Evolutionary conservation across 768 basidiomycete species (phyloP).

Genomic region (Rhodosporidiobolus odoratus): DNA sequence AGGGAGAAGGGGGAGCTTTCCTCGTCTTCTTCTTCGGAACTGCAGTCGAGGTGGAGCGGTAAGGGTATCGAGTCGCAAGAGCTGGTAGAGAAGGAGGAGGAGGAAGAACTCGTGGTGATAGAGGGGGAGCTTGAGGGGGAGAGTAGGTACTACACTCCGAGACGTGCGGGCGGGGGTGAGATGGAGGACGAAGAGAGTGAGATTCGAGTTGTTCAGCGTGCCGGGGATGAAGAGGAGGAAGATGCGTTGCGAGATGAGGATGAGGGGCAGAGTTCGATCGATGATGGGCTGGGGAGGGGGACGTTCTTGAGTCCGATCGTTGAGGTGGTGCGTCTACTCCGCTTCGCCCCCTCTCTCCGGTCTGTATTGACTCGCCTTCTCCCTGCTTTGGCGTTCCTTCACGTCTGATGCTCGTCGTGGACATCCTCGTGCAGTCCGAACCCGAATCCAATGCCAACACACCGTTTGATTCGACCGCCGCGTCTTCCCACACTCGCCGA

Average conservation of each 20-base stretch:
- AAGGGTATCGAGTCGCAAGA: no score
- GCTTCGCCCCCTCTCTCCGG: not conserved
- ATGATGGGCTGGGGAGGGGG: not conserved
- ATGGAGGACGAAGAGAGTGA: not conserved
- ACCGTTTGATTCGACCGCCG: not conserved
- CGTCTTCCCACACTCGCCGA: not conserved
- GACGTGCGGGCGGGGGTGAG: not conserved
- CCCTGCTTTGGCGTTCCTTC: not conserved
- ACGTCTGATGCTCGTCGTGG: not conserved
- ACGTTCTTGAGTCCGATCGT: conserved; percentile 25
- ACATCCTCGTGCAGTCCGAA: conserved; percentile 27
- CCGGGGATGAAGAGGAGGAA: not conserved
- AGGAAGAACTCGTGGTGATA: not conserved
- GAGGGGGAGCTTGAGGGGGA: not conserved
- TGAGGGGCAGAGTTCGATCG: not conserved
- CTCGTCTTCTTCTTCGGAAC: not conserved
- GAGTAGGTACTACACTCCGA: conserved; percentile 18
- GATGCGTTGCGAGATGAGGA: not conserved
- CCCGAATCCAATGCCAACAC: conserved; percentile 31
- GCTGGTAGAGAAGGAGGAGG: not conserved
- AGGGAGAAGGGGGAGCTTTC: conserved; percentile 8
- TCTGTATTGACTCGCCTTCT: not conserved
- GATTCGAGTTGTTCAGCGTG: not conserved
- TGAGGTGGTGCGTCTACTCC: conserved; percentile 22
- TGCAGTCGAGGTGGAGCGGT: no score